These are phyloP conservation scores for Canavalia gladiata DNA, from an alignment of 306 rosid species.

Conservation along the genomic window DNA sequence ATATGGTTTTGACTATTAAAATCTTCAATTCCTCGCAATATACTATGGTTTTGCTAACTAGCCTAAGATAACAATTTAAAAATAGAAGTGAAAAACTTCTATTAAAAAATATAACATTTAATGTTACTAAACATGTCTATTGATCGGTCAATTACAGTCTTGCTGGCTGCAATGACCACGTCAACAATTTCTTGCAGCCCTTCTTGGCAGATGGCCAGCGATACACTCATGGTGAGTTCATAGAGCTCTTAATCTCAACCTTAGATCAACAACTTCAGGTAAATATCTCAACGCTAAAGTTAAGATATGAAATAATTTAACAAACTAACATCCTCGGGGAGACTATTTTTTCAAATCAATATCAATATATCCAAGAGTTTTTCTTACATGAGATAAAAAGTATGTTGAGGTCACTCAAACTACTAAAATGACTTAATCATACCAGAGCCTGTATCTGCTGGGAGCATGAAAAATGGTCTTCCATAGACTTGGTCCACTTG, in stretches of 20 bases:
- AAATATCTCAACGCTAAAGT: neutral
- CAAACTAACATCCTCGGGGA: neutral
- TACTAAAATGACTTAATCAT: neutral
- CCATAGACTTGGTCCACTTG: slow-evolving; percentile 84
- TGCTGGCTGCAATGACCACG: slow-evolving; percentile 89
- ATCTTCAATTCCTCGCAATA: neutral
- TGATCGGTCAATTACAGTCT: neutral
- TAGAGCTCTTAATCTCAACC: slow-evolving; percentile 63
- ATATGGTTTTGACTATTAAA: slow-evolving; percentile 37
- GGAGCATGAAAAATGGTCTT: slow-evolving; percentile 73
- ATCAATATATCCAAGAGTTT: neutral
- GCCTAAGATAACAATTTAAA: too few species aligned
- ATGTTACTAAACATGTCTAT: too few species aligned
- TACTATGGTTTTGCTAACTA: too few species aligned
- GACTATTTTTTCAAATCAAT: neutral
- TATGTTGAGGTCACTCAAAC: neutral
- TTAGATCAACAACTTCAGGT: slow-evolving; percentile 69
- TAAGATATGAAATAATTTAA: neutral
- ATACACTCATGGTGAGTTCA: slow-evolving; percentile 80
- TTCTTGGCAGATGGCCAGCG: slow-evolving; percentile 74
- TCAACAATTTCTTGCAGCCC: slow-evolving; percentile 90
- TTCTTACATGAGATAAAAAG: neutral
- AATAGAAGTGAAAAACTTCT: too few species aligned
- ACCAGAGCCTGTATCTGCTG: slow-evolving; percentile 68
- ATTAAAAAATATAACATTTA: too few species aligned